Evolutionary conservation across 306 rosid species (phyloP), one percentile per base, ranked within the genome.

Genomic region (Pyrus betulifolia): DNA sequence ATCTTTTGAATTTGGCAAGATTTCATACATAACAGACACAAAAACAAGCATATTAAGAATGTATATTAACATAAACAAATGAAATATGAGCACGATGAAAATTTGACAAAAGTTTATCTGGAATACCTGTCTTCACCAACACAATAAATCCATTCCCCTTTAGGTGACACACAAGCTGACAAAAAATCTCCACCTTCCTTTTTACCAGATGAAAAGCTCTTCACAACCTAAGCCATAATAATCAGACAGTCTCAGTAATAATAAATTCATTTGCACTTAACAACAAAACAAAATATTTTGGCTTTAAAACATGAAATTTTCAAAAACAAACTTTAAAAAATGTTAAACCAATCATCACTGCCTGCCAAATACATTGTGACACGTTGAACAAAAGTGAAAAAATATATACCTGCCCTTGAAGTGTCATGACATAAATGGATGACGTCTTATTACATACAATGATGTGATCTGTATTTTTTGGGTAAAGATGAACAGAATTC

Each of bases 71-170:
- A 73, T 42, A 38, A 59, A 8, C 11, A 52, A 5, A 23, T 18
- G 19, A 46, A 35, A 65, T 14, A 35, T 46, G 44, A 65, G 68
- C 71, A 67, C 0, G 51, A 64, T 44, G 8, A 31, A 45, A 25
- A 27, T 64, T 65, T 17, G 38, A 11, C 25, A 30, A 58, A 71
- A 27, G 31, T 52, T 30, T 11, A 11, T 59, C 18, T 59, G 64
- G 17, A 59, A 59, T 62, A 94, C 99, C 97, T 92, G 90, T 96
- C 99, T 88, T 96, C 99, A 79, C 99, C 99, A 78, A 96, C 84
- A 83, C 98, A 96, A 87, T 96, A 96, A 82, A 96, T 96, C 99
- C 99, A 96, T 85, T 96, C 99, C 55, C 99, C 99, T 86, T 96
- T 96, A 21, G 99, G 97, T 76, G 99, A 96, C 74, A 96, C 87